Percentiles rank a stretch among this genome's conserved stretches.
These are phyloP conservation scores for Xylaria sp. DNA, from an alignment of 2,329 filamentous ascomycete species.

Conservation along the genomic window DNA sequence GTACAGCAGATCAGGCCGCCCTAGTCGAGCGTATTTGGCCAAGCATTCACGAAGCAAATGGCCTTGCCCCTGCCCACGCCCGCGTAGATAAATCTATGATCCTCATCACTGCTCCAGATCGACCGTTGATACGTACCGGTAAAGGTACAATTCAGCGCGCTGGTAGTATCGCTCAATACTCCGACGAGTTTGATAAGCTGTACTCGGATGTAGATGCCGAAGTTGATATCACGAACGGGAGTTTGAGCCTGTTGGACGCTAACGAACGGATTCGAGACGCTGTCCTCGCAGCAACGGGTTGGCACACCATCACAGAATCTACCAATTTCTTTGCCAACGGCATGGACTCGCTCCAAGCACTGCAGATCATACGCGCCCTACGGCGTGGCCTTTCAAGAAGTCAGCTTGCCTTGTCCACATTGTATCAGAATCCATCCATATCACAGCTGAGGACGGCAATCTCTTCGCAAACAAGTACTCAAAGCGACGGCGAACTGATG, in stretches of 20 bases:
- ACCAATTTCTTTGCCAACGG: constrained; percentile 27
- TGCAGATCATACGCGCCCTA: constrained; percentile 14
- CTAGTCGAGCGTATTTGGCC: constrained; percentile 43
- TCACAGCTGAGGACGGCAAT: constrained; percentile 32
- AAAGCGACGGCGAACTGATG: constrained; percentile 28
- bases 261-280: constrained; percentile 15
- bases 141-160: constrained; percentile 41
- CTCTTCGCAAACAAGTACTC: constrained; percentile 24
- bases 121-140: constrained; percentile 39
- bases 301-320: constrained; percentile 12
- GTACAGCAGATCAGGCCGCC: constrained; percentile 39
- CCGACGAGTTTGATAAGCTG: constrained; percentile 26
- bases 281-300: constrained; percentile 1
- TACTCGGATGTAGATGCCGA: constrained; percentile 17
- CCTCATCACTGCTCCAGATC: constrained; percentile 27
- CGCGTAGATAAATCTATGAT: constrained; percentile 40
- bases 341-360: constrained; percentile 31
- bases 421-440: constrained; percentile 30
- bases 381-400: neutral
- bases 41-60: constrained; percentile 42
- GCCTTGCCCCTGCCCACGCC: constrained; percentile 38
- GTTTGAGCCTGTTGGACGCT: neutral
- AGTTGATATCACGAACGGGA: constrained; percentile 2
- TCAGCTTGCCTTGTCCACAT: constrained; percentile 28
- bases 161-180: constrained; percentile 38